Percentiles rank a stretch among this genome's conserved stretches.
Conservation (phyloP, 306 rosid genomes). For the Inga oerstediana region DNA sequence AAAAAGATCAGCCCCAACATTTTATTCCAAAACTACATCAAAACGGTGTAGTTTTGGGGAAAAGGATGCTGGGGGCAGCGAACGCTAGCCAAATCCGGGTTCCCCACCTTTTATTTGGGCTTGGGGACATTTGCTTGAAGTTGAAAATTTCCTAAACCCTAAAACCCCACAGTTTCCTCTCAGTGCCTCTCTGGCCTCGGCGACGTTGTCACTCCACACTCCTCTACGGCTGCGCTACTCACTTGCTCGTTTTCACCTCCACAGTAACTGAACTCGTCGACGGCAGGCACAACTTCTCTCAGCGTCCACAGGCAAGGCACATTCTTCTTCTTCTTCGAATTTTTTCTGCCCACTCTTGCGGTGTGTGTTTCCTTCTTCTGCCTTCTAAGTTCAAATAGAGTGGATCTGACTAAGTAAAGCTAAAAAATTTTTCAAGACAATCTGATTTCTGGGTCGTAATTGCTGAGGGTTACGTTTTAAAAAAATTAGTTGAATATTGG, state of each 20-base stretch:
- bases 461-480: neutral
- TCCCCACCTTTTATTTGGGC: neutral
- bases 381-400: neutral
- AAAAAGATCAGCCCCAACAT: too few species aligned
- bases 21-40: too few species aligned
- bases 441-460: neutral
- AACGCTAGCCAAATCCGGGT: too few species aligned
- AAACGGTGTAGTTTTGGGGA: too few species aligned
- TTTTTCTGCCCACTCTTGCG: neutral
- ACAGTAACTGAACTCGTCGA: too few species aligned
- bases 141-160: neutral
- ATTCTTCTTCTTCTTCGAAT: neutral
- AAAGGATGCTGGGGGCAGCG: too few species aligned
- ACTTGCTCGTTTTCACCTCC: too few species aligned
- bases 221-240: too few species aligned
- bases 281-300: neutral
- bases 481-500: too few species aligned
- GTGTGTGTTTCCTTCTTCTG: neutral
- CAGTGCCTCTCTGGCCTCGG: neutral
- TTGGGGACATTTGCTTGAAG: neutral
- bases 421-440: neutral
- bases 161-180: neutral
- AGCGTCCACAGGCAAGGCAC: neutral
- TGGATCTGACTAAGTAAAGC: neutral
- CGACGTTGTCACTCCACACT: neutral